A percentile compares a stretch with the other conserved stretches of the same genome.
Conservation (phyloP, 177 flowering plant species). For the Vitis hybrid region DNA sequence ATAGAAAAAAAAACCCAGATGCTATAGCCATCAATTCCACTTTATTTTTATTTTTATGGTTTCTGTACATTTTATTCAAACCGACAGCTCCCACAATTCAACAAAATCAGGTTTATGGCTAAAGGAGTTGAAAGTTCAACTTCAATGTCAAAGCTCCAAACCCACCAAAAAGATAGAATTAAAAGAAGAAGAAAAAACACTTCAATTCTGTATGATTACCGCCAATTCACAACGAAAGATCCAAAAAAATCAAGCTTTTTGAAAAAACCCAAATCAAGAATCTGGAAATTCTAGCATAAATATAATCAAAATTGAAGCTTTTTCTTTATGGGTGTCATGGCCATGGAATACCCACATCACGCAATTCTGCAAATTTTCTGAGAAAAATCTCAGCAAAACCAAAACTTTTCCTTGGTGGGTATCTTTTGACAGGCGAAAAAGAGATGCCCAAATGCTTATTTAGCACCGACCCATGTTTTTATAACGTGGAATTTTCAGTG, state of each 20-base stretch:
- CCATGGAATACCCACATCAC: no score
- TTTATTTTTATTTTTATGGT: neutral
- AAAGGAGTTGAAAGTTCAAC: no score
- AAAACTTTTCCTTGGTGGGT: constrained; percentile 19
- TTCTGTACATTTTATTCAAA: neutral
- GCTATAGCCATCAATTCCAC: neutral
- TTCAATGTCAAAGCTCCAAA: constrained; percentile 9
- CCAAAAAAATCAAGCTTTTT: no score
- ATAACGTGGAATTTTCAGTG: constrained; percentile 1
- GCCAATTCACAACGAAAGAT: no score
- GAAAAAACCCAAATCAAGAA: no score
- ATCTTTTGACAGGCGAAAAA: constrained; percentile 33
- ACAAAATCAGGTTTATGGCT: no score
- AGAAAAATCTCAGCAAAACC: neutral
- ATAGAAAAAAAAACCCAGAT: neutral
- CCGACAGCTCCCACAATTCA: no score
- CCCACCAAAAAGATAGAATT: neutral
- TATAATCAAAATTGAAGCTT: no score
- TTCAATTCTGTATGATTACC: no score
- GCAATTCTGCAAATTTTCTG: neutral
- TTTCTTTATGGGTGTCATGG: no score
- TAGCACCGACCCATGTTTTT: constrained; percentile 32
- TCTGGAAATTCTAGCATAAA: no score
- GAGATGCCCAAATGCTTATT: constrained; percentile 16
- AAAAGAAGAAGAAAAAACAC: neutral